Evolutionary conservation across 352 stramenopile species (phyloP), one percentile per base, ranked within the genome.

Genomic region (Phytophthora megakarya): DNA sequence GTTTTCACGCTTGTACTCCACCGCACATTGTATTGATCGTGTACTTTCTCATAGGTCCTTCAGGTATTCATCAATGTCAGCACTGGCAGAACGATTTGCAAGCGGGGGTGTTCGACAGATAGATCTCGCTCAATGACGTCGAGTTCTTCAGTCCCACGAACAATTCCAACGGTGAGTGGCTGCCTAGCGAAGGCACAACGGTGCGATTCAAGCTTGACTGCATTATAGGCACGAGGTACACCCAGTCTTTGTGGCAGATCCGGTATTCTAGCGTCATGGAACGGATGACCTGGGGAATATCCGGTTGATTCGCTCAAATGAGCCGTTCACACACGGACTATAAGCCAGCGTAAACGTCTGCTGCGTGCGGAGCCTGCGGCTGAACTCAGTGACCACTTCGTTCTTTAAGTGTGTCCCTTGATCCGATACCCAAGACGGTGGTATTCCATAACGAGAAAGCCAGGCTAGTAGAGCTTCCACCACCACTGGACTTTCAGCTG

Each of bases 281-380:
- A 0, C 55, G 13, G 3, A 52, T 26, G 18, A 62, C 54, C 44
- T 50, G 35, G 4, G 56, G 38, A 47, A 73, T 53, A 21, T 76
- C 68, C 58, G 28, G 21, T 78, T 44, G 13, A 23, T 18, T 23
- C 38, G 16, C 38, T 46, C 39, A 26, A 46, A 16, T 3, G 39
- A 46, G 70, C 3, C 39, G 16, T 46, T 46, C 5, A 67, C 43
- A 58, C 66, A 81, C 1, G 70, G 73, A 18, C 39, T 56, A 32
- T 70, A 74, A 1, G 61, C 65, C 11, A n/a, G 38, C 11, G 38
- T 44, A 21, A 44, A 44, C 6, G 38, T 44, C 18, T 21, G 38
- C 11, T 44, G 38, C 5, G 38, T 44, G 38, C 38, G 38, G 11
- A 44, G 38, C 7, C 38, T 13, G 5, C 38, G 13, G 16, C 38